Conservation (phyloP, 805 yeast species). For the Candida tammaniensis region DNA sequence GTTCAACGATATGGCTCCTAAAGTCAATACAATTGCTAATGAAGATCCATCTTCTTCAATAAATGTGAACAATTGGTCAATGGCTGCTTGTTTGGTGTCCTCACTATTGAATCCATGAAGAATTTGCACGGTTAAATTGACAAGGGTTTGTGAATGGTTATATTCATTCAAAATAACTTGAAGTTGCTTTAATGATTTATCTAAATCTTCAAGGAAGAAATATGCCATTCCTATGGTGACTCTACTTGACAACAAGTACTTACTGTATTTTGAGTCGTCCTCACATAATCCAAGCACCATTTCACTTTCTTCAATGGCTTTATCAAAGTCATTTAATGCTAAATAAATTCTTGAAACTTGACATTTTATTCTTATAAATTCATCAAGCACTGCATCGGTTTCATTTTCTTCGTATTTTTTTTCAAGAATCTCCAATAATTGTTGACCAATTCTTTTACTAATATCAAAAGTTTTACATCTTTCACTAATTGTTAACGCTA, state of each 20-base stretch:
- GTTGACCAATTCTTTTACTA: slow-evolving; percentile 49
- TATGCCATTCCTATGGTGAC: slow-evolving; percentile 70
- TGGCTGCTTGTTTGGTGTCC: slow-evolving; percentile 79
- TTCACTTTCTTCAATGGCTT: slow-evolving; percentile 62
- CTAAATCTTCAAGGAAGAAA: slow-evolving; percentile 63
- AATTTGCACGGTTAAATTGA: slow-evolving; percentile 73
- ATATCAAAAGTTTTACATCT: slow-evolving; percentile 59
- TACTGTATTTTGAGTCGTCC: slow-evolving; percentile 9
- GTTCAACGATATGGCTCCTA: slow-evolving; percentile 76
- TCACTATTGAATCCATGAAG: slow-evolving; percentile 70
- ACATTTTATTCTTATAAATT: slow-evolving; percentile 59
- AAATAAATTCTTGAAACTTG: slow-evolving; percentile 71
- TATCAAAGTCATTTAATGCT: slow-evolving; percentile 53
- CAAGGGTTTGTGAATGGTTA: slow-evolving; percentile 61
- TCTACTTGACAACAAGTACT: slow-evolving; percentile 51
- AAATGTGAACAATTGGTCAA: slow-evolving; percentile 73
- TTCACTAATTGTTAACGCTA: slow-evolving; percentile 60
- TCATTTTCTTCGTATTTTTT: slow-evolving; percentile 55
- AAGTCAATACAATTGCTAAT: slow-evolving; percentile 60
- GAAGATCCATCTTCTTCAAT: slow-evolving; percentile 67
- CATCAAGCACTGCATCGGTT: slow-evolving; percentile 40
- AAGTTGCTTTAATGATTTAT: slow-evolving; percentile 65
- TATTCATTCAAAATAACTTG: slow-evolving; percentile 53
- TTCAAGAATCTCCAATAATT: slow-evolving; percentile 51
- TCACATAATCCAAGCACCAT: slow-evolving; percentile 49